Evolutionary conservation across 2,329 filamentous ascomycete genomes (phyloP).

Genomic region (Arthrobotrys entomopaga): DNA sequence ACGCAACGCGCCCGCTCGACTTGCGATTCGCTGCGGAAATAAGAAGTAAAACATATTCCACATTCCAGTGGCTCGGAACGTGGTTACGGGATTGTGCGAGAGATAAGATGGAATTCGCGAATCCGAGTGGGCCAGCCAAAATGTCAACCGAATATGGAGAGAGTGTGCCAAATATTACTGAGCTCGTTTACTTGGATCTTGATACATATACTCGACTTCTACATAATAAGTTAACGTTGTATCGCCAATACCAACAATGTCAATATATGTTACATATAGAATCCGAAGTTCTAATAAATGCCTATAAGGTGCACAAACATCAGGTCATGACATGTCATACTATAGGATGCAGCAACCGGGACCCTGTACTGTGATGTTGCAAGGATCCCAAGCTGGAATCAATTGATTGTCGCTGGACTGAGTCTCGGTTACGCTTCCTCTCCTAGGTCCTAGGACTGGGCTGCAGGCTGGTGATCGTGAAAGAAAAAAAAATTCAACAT

Average conservation of each 20-base stretch:
- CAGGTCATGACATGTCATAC: constrained; percentile 19
- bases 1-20: constrained; percentile 12
- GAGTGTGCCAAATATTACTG: no score
- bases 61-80: constrained; percentile 52
- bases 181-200: background rate
- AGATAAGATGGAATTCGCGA: no score
- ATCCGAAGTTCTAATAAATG: no score
- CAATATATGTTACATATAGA: no score
- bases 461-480: background rate
- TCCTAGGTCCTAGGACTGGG: no score
- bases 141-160: no score
- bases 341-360: constrained; percentile 24
- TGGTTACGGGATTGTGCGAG: background rate
- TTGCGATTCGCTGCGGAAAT: constrained; percentile 47
- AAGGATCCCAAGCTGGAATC: constrained; percentile 39
- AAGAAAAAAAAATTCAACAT: constrained; percentile 12
- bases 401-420: constrained; percentile 9
- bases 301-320: constrained; percentile 8
- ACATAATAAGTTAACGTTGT: background rate
- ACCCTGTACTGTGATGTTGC: constrained; percentile 30
- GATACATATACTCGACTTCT: constrained; percentile 1
- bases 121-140: no score
- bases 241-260: background rate
- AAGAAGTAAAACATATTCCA: constrained; percentile 53
- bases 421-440: constrained; percentile 35